Base-by-base conservation (phyloP, 2,329 filamentous ascomycete species). In the Sporothrix pseudoabietina region DNA sequence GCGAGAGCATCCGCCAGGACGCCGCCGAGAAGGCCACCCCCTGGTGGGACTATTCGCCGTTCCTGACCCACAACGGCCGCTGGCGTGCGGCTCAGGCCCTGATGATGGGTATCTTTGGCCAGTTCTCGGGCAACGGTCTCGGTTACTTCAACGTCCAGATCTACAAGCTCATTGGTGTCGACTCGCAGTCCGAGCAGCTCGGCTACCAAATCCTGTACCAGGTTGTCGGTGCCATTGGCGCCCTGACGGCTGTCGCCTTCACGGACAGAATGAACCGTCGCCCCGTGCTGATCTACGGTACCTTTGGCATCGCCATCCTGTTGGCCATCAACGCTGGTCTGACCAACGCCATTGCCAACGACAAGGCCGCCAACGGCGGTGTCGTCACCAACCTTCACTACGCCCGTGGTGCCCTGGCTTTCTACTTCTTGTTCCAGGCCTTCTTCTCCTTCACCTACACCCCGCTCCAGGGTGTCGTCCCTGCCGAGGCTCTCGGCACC, bases 61-160 rank as follows among this genome's bases (percentile, higher is more conserved):
- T 86, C 71, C 19, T 86, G 57, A 80, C 81, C 10, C 84, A 85
- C 79, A 82, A 79, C 66, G 84, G 83, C 59, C 84, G 84, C 71
- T 86, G 84, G 84, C 81, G 84, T 32, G 83, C 85, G 72, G 79
- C 81, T 4, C 84, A 86, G 74, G 84, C 86, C 57, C 75, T 85
- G 75, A 85, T 86, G 83, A 85, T 86, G 75, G 84, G 84, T 61
- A 80, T 85, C 74, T 86, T 86, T 72, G 84, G 84, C 19, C 84
- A 86, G 77, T 86, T 85, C 78, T 85, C 84, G 0, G 85, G 84
- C 26, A 85, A 85, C 73, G 84, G 84, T 70, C 81, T 86, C 12
- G 83, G 84, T 12, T 86, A 86, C 79, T 86, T 85, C 79, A 86
- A 86, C 78, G 81, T 85, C 8, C 81, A 80, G 52, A 86, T 86